A percentile compares a stretch with the other conserved stretches of the same genome.
These are phyloP conservation scores for Tricholoma furcatifolium DNA, from an alignment of 768 basidiomycete genomes.

Conservation along the genomic window DNA sequence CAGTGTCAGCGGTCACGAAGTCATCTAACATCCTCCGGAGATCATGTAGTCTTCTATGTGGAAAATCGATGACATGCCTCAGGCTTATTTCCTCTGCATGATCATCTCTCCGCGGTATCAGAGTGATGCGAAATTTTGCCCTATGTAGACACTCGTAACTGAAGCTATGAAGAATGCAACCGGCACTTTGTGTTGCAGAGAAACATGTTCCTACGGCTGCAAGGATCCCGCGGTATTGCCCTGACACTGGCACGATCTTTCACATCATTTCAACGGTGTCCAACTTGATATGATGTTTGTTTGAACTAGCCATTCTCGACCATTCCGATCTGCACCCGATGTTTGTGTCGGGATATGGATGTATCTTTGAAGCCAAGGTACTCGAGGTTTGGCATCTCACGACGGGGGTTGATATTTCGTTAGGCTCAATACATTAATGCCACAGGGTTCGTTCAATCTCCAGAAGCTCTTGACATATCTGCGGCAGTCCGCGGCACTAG, in stretches of 20 bases:
- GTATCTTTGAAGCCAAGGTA: not conserved
- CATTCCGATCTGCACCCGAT: slow-evolving; percentile 6
- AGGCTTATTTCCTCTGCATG: too few relatives aligned
- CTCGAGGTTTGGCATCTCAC: not conserved
- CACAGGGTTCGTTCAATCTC: not conserved
- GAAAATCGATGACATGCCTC: too few relatives aligned
- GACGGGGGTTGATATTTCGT: not conserved
- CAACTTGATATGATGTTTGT: not conserved
- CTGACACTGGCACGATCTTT: slow-evolving; percentile 1
- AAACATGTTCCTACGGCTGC: not conserved
- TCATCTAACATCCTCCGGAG: too few relatives aligned
- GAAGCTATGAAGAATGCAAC: too few relatives aligned
- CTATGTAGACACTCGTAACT: too few relatives aligned
- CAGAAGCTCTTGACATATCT: not conserved
- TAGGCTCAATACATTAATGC: not conserved
- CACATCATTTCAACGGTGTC: not conserved
- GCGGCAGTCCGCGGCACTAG: not conserved
- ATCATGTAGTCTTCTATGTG: too few relatives aligned
- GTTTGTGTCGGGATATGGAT: not conserved
- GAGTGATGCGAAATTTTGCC: too few relatives aligned
- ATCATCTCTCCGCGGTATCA: too few relatives aligned
- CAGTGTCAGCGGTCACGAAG: too few relatives aligned
- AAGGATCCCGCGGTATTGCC: slow-evolving; percentile 1
- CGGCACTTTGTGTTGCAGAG: too few relatives aligned
- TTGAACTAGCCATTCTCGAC: slow-evolving; percentile 3